Base-by-base conservation (phyloP, 1,284 basidiomycete genomes). In the Boletus sp. region DNA sequence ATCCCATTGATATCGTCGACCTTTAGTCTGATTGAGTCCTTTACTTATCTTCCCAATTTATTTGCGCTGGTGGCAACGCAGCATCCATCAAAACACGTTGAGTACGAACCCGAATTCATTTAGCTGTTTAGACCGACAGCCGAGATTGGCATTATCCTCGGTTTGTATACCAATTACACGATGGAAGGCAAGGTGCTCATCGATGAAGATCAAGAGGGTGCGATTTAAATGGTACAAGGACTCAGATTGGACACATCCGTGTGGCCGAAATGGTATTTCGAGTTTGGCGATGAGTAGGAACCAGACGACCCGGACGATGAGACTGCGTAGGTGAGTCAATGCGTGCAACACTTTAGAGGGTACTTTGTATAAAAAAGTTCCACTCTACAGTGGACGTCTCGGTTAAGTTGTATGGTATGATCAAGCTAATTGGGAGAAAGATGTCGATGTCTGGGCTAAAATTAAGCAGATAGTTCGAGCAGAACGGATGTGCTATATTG, bases 201-300 rank as follows among this genome's bases (percentile, higher is more conserved):
- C 33, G 44, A 47, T 10, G 54, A 55, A 19, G 54, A 55, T 16
- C 16, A 55, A 47, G 44, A 47, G 10, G 44, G 47, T 2, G 44
- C 47, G 6, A 55, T 55, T 25, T 9, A 50, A 33, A 51, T 57
- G 49, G 55, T 56, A 35, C 35, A 56, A 17, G 28, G 33, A 31
- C 55, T 56, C 37, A 30, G 38, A n/a, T 33, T 43, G 28, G 28
- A 50, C n/a, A 33, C 31, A 19, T 56, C 48, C 10, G 9, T 56
- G 8, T 28, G 46, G 6, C 55, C 47, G 14, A 49, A 56, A 40
- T 56, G 55, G 37, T 38, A 38, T 17, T 38, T 38, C 16, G 37
- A 38, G 17, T 38, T 38, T 38, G 17, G 8, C 17, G 37, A 38
- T 21, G 21, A 38, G 37, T 38, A 19, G 37, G 17, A 19, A 5